phyloP scores from a whole-genome alignment of 768 basidiomycete genomes.

The Boletus rubescentipes region DNA sequence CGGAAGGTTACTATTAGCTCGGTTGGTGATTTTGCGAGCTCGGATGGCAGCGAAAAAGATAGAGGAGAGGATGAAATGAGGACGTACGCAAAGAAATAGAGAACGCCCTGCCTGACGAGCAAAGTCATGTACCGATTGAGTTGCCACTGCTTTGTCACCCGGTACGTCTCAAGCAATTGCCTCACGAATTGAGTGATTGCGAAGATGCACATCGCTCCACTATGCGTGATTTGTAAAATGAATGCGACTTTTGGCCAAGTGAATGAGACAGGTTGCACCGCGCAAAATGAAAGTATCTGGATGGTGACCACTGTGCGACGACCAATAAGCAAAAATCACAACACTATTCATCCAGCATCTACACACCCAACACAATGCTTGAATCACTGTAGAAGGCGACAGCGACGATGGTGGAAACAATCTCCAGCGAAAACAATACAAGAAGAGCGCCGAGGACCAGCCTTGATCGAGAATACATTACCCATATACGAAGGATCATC shows the following conservation, averaged over 20 bases:
- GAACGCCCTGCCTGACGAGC: neutral
- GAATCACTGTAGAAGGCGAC: neutral
- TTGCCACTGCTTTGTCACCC: neutral
- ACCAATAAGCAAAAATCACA: neutral
- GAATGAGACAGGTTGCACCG: neutral
- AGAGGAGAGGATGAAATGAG: neutral
- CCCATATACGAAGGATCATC: neutral
- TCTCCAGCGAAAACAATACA: neutral
- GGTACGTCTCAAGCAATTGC: neutral
- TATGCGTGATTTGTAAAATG: neutral
- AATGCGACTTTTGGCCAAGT: neutral
- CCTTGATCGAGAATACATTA: neutral
- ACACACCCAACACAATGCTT: neutral
- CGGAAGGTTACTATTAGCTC: neutral
- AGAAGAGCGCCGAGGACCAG: neutral
- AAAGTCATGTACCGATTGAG: neutral
- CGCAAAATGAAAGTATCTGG: neutral
- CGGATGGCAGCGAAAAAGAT: too few species aligned
- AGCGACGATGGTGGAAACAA: neutral
- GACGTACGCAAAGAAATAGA: neutral
- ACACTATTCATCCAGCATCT: neutral
- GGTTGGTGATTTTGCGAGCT: neutral
- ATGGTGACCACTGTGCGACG: neutral
- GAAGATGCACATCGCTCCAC: neutral
- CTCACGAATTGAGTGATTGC: neutral